Conservation (phyloP, 192 early-diverging fungal species). For the Geosiphon pyriformis region DNA sequence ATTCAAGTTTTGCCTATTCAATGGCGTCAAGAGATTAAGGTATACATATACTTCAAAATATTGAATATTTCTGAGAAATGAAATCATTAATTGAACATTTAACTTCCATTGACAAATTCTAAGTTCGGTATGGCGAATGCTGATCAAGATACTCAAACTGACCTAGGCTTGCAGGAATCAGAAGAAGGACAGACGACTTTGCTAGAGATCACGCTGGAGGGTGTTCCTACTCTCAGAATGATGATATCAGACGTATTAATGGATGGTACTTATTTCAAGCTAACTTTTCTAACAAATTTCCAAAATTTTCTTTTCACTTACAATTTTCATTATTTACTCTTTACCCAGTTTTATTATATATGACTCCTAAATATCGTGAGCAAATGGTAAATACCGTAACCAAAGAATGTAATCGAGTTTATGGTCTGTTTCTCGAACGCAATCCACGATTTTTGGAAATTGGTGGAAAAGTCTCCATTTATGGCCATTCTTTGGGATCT, state of each 20-base stretch:
- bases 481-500: conserved; percentile 77
- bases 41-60: background rate
- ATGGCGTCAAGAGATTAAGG: conserved; percentile 71
- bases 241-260: conserved; percentile 78
- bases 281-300: background rate
- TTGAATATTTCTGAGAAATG: background rate
- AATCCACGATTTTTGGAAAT: conserved; percentile 67
- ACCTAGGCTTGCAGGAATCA: conserved; percentile 45
- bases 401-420: conserved; percentile 72
- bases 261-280: conserved; percentile 68
- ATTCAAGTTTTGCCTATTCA: conserved; percentile 78
- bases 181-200: conserved; percentile 60
- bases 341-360: conserved; percentile 66
- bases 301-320: background rate
- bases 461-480: conserved; percentile 66
- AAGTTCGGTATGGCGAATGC: conserved; percentile 62
- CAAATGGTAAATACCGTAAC: conserved; percentile 76
- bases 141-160: conserved; percentile 50
- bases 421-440: conserved; percentile 59
- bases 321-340: conserved; percentile 16
- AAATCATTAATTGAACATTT: background rate
- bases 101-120: background rate
- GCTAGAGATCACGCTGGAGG: conserved; percentile 75
- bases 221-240: conserved; percentile 73
- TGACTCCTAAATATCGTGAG: conserved; percentile 77